Evolutionary conservation across 2,329 filamentous ascomycete species (phyloP), one percentile per base, ranked within the genome.

Genomic region (Alternaria atra): DNA sequence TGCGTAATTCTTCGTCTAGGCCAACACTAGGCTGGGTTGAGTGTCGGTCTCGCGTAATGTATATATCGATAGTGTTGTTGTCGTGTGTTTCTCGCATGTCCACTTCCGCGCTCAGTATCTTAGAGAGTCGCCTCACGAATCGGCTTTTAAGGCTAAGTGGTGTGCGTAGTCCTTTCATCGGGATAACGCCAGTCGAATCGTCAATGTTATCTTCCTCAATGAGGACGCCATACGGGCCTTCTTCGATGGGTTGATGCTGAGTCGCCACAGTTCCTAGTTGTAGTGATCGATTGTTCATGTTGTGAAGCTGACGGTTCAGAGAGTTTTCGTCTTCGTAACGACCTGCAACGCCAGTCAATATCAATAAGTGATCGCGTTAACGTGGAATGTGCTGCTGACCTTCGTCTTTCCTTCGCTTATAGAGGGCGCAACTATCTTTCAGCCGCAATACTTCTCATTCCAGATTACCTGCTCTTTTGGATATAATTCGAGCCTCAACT

Each of bases 181-280:
- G 61, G 6, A 48, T 34, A 9, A 43, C 2, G 1, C 17, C 39
- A 0, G 34, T 51, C 5, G 48, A 50, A 5, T 63, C 57, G 4
- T 63, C 57, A 15, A 52, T 40, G 3, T 55, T 23, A 2, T 62
- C 60, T 5, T 63, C 52, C 3, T 54, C 37, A 0, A 29, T 37
- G 27, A 37, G 10, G 23, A 48, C 5, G 7, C 13, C 23, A 23
- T 35, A 48, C 6, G 30, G 17, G 4, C 1, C 17, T 9, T 50
- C n/a, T 30, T 35, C n/a, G 43, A 12, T 5, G 9, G 12, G 7
- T 50, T 25, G 5, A 25, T 35, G 27, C 1, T 50, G 8, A 6
- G 12, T 8, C 0, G 2, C 5, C 5, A 30, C 13, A 1, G 20
- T 20, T 20, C 20, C 20, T 20, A 20, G 20, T 20, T 20, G 20